Evolutionary conservation across 2,329 filamentous ascomycete genomes (phyloP).

Genomic region (Colletotrichum cereale): DNA sequence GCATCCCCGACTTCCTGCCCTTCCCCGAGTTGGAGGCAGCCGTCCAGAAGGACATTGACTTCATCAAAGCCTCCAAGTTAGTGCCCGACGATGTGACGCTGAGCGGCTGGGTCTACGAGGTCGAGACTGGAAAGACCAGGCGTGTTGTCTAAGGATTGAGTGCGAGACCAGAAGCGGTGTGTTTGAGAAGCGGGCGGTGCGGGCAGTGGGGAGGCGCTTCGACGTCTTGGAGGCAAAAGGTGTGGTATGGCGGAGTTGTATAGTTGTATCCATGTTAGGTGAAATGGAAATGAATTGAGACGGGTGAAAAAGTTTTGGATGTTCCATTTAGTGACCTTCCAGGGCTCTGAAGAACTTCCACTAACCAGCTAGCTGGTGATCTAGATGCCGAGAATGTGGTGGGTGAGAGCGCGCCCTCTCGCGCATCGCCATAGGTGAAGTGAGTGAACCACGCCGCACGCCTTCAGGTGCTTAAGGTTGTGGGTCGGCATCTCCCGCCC

Average conservation of each 20-base stretch:
- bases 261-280: background rate
- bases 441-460: background rate
- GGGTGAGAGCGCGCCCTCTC: background rate
- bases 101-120: constrained; percentile 83
- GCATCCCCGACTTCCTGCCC: constrained; percentile 70
- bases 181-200: background rate
- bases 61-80: constrained; percentile 69
- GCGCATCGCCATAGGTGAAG: background rate
- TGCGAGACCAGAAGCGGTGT: constrained; percentile 8
- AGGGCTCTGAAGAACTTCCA: background rate
- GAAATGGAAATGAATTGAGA: too few species aligned
- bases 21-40: constrained; percentile 74
- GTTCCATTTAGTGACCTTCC: background rate
- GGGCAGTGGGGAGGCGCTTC: background rate
- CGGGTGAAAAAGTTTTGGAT: background rate
- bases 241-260: background rate
- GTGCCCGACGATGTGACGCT: constrained; percentile 71
- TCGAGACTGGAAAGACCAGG: constrained; percentile 73
- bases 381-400: background rate
- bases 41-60: constrained; percentile 74
- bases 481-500: constrained; percentile 4
- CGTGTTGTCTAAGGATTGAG: constrained; percentile 46
- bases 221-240: background rate
- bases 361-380: background rate
- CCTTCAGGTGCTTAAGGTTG: constrained; percentile 2